Conservation (phyloP, 176 grass and related monocot genomes). For the Elaeis guineensis region DNA sequence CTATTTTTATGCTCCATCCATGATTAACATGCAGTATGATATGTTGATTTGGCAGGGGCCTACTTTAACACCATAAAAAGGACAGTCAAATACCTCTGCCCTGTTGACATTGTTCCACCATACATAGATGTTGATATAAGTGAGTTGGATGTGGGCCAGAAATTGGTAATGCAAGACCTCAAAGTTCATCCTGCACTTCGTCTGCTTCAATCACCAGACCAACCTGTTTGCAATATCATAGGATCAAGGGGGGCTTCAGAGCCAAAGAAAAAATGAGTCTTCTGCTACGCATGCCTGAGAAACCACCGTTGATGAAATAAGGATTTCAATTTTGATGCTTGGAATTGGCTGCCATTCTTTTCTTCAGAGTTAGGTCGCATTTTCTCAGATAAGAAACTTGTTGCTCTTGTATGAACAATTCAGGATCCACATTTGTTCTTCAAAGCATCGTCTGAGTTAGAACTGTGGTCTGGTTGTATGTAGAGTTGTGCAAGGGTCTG, state of each 20-base stretch:
- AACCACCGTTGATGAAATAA: constrained; percentile 23
- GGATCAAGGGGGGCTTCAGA: constrained; percentile 58
- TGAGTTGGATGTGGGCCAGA: constrained; percentile 74
- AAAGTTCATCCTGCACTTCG: constrained; percentile 71
- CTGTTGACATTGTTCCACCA: constrained; percentile 86
- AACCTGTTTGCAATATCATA: constrained; percentile 74
- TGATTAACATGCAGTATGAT: too few species aligned
- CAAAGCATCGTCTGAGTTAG: too few species aligned
- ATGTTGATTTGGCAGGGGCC: constrained; percentile 41
- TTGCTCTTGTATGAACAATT: too few species aligned
- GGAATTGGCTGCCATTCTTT: too few species aligned
- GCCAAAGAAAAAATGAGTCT: constrained; percentile 56
- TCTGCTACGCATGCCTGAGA: background rate
- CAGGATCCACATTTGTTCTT: too few species aligned
- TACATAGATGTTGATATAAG: constrained; percentile 97
- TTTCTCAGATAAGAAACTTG: too few species aligned
- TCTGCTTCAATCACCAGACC: constrained; percentile 58
- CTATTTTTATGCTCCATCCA: too few species aligned
- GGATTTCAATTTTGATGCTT: constrained; percentile 3
- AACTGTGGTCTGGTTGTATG: too few species aligned
- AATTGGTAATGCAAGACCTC: constrained; percentile 66
- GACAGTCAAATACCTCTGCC: constrained; percentile 85
- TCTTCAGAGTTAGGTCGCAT: too few species aligned
- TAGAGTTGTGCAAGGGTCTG: too few species aligned
- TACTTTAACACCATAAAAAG: constrained; percentile 96